A percentile compares a stretch with the other conserved stretches of the same genome.
Evolutionary conservation across 2,329 filamentous ascomycete species (phyloP).

Genomic region (Neopestalotiopsis sp.): DNA sequence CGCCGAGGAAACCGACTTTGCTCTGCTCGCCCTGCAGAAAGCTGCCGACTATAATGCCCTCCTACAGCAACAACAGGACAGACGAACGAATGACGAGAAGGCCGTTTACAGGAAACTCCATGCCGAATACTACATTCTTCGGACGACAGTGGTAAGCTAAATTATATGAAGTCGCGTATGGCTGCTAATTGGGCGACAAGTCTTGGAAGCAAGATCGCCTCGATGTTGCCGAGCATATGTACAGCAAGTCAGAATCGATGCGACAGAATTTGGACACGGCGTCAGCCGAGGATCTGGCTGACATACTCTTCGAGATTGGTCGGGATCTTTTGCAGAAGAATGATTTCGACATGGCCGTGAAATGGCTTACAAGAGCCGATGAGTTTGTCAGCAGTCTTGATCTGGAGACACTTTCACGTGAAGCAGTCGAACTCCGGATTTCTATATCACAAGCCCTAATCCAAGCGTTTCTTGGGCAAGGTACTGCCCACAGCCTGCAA

Average conservation of each 20-base stretch:
- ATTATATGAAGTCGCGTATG: constrained; percentile 23
- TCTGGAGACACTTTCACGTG: constrained; percentile 60
- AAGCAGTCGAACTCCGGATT: constrained; percentile 68
- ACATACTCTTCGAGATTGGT: constrained; percentile 77
- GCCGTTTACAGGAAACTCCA: constrained; percentile 46
- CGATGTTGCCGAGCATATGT: constrained; percentile 82
- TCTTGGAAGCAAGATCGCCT: constrained; percentile 75
- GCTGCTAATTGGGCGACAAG: constrained; percentile 45
- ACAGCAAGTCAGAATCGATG: constrained; percentile 59
- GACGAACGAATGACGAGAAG: constrained; percentile 36
- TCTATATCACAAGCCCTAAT: constrained; percentile 70
- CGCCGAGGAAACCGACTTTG: constrained; percentile 60
- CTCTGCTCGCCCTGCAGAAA: constrained; percentile 66
- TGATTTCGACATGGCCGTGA: constrained; percentile 61
- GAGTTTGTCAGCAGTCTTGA: constrained; percentile 62
- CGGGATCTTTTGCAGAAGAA: constrained; percentile 58
- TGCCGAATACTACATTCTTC: constrained; percentile 69
- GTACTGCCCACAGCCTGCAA: constrained; percentile 48
- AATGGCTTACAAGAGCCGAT: constrained; percentile 77
- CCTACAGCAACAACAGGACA: constrained; percentile 38
- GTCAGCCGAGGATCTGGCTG: constrained; percentile 66
- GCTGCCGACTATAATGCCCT: constrained; percentile 61
- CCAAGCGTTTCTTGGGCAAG: constrained; percentile 55
- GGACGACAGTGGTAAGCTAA: constrained; percentile 67
- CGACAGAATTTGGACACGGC: constrained; percentile 48